Conservation (phyloP, 2,329 filamentous ascomycete genomes). For the Stylonectria norvegica region DNA sequence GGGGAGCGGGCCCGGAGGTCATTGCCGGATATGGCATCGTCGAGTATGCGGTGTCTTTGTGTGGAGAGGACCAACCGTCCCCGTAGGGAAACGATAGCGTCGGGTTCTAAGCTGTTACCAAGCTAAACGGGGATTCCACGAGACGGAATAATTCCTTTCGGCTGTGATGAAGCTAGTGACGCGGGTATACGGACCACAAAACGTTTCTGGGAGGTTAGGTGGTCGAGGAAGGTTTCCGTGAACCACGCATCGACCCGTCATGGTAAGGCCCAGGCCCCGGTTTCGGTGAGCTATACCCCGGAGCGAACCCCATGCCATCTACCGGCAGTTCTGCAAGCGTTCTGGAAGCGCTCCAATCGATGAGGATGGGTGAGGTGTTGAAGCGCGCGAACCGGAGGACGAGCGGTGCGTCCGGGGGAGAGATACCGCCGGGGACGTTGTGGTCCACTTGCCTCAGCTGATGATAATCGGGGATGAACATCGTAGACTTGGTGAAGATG, state of each 20-base stretch:
- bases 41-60: background rate
- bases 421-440: background rate
- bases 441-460: background rate
- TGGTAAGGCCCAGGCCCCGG: no score
- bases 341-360: conserved; percentile 17
- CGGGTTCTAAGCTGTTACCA: no score
- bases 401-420: background rate
- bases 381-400: conserved; percentile 21
- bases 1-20: background rate
- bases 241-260: no score
- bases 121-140: no score
- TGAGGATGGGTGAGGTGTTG: background rate
- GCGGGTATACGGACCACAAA: no score
- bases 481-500: background rate
- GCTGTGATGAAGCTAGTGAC: no score
- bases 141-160: no score
- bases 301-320: background rate
- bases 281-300: no score
- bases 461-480: background rate
- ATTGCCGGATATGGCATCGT: background rate
- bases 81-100: no score
- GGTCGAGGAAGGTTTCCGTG: no score
- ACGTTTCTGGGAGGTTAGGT: no score
- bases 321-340: background rate
- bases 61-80: no score